These are phyloP conservation scores for Pythium rishiriense DNA, from an alignment of 352 stramenopile genomes.

Conservation along the genomic window DNA sequence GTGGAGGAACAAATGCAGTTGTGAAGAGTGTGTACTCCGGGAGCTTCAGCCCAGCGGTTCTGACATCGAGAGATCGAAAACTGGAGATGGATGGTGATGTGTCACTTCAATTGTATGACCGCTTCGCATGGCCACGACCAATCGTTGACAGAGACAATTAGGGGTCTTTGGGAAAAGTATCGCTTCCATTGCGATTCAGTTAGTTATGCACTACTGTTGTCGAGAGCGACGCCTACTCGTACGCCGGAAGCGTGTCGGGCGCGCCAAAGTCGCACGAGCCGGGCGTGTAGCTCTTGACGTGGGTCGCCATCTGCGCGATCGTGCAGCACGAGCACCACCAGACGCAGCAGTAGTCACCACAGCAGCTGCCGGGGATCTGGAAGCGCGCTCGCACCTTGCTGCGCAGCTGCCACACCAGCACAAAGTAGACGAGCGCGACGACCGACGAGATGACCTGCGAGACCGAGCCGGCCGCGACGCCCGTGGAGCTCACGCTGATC, in stretches of 20 bases:
- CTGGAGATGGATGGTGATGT: too few species aligned
- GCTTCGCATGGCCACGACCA: too few species aligned
- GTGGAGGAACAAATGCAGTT: too few species aligned
- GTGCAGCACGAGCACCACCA: slow-evolving; percentile 49
- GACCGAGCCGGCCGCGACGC: background rate
- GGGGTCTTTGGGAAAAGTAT: too few species aligned
- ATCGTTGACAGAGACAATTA: too few species aligned
- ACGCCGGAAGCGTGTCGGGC: slow-evolving; percentile 37
- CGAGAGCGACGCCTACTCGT: slow-evolving; percentile 24
- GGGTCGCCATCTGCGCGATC: slow-evolving; percentile 54
- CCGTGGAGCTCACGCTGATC: background rate
- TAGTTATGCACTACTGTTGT: too few species aligned
- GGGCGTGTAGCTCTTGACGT: slow-evolving; percentile 57
- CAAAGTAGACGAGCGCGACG: slow-evolving; percentile 10
- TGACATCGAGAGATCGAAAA: too few species aligned
- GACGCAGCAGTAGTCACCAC: slow-evolving; percentile 33
- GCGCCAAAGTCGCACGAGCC: slow-evolving; percentile 38
- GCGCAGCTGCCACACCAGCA: slow-evolving; percentile 37
- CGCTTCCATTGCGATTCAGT: too few species aligned
- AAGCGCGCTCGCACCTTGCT: slow-evolving; percentile 38
- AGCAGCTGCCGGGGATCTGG: slow-evolving; percentile 37
- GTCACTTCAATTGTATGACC: too few species aligned
- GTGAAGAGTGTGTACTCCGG: too few species aligned
- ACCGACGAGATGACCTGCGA: background rate
- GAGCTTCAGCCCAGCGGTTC: too few species aligned